Evolutionary conservation across 2,329 filamentous ascomycete genomes (phyloP), one percentile per base, ranked within the genome.

Genomic region (Phyllosticta paracitricarpa): DNA sequence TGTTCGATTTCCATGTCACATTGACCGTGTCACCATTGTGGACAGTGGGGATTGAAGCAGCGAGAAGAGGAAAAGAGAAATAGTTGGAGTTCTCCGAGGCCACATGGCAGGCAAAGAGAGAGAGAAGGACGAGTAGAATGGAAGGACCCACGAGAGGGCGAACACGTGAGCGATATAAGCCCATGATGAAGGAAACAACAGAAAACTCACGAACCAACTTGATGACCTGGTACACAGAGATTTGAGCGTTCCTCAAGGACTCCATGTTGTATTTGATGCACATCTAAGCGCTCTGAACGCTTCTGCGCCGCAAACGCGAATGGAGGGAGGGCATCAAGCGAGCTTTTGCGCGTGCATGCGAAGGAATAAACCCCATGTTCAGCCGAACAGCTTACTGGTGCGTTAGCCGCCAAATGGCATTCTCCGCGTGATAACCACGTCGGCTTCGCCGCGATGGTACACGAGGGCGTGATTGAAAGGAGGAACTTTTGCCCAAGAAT

Each of bases 1-100:
- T 33, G 6, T 54, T n/a, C 14, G 57, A 59, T 33, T 48, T 22
- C 57, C 57, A 59, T 7, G 57, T 59, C 12, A 59, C 57, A 52
- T 59, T 59, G 6, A 59, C 48, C n/a, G 28, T 40, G 19, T 59
- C 57, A 19, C 57, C 57, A 22, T 48, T 54, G 52, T 59, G 57
- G 12, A 59, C 57, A 9, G 30, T 28, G 8, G 52, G 52, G 3
- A 55, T 17, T 6, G 14, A 24, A 14, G 24, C 51, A 7, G 57
- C 24, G 17, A 54, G 53, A 8, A 19, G 22, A 10, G 57, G 57
- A 24, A 59, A 52, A 26, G 52, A 19, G 57, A 59, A 59, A 22
- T 59, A 59, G n/a, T 57, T 48, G 28, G 55, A 22, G 22, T 57
- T 48, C 8, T 22, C 14, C n/a, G 51, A 40, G 33, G 7, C 10